phyloP scores from a whole-genome alignment of 768 basidiomycete species.

The Jaapia argillacea region DNA sequence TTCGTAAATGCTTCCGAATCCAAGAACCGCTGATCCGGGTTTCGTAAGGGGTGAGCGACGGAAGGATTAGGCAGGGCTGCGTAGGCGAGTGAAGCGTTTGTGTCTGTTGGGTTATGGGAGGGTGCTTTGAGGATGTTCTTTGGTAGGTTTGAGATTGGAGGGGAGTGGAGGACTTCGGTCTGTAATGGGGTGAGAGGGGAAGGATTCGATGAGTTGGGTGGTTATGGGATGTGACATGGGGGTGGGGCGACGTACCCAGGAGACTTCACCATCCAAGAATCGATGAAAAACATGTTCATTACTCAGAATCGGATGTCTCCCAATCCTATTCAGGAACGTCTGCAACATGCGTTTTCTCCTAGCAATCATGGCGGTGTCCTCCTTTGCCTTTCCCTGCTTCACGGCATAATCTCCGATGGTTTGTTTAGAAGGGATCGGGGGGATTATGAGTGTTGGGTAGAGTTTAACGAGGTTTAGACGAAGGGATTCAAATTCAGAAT shows the following conservation, averaged over 20 bases:
- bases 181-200: conserved; percentile 19
- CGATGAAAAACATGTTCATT: conserved; percentile 95
- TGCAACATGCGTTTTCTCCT: conserved; percentile 90
- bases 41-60: conserved; percentile 77
- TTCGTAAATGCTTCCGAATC: conserved; percentile 95
- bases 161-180: conserved; percentile 89
- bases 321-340: conserved; percentile 87
- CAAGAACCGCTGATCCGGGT: conserved; percentile 90
- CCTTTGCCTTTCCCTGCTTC: conserved; percentile 94
- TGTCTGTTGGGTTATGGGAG: conserved; percentile 87
- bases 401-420: conserved; percentile 93
- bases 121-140: conserved; percentile 96
- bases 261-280: conserved; percentile 91
- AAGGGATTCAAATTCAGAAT: conserved; percentile 96
- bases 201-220: conserved; percentile 5
- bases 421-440: conserved; percentile 97
- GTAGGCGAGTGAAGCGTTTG: conserved; percentile 62
- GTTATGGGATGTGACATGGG: neutral
- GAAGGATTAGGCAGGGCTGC: conserved; percentile 84
- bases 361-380: conserved; percentile 87
- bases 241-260: conserved; percentile 60
- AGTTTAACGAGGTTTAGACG: conserved; percentile 74
- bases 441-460: conserved; percentile 94
- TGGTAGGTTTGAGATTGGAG: conserved; percentile 82
- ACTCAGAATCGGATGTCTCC: conserved; percentile 87